These are phyloP conservation scores for Funneliformis caledonium DNA, from an alignment of 371 early-diverging fungal species.

Conservation along the genomic window DNA sequence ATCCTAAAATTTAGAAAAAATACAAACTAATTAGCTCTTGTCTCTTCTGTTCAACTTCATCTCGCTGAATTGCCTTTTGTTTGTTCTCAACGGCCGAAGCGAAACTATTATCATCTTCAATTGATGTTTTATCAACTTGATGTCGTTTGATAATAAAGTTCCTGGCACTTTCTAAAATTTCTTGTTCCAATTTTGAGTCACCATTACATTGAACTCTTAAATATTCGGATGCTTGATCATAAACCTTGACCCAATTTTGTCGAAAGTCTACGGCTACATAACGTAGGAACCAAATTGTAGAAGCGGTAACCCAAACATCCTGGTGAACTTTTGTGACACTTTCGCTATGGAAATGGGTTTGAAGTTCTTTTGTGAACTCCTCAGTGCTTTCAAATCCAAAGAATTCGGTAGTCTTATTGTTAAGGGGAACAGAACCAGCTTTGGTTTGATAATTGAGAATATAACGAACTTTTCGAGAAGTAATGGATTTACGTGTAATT, in stretches of 20 bases:
- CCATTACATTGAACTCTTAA: slow-evolving; percentile 20
- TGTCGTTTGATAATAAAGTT: slow-evolving; percentile 31
- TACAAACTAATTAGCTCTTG: not conserved
- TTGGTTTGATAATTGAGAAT: not conserved
- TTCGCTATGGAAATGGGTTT: slow-evolving; percentile 22
- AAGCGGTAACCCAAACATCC: slow-evolving; percentile 28
- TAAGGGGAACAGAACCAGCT: not conserved
- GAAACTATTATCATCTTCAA: slow-evolving; percentile 18
- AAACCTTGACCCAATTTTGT: not conserved
- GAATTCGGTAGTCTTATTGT: slow-evolving; percentile 9
- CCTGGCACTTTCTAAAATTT: slow-evolving; percentile 22
- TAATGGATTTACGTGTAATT: slow-evolving; percentile 30
- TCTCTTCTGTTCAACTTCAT: not conserved
- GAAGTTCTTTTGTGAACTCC: not conserved
- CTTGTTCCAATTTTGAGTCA: slow-evolving; percentile 14
- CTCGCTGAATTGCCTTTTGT: not conserved
- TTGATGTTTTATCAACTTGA: slow-evolving; percentile 20
- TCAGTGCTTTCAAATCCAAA: slow-evolving; percentile 31
- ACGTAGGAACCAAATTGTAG: slow-evolving; percentile 28
- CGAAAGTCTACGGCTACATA: slow-evolving; percentile 27
- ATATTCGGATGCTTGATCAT: slow-evolving; percentile 25
- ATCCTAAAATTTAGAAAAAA: not conserved
- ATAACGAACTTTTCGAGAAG: not conserved
- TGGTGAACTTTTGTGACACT: not conserved
- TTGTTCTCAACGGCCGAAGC: not conserved